Evolutionary conservation across 257 asterid species (phyloP).

Genomic region (Solanum chilense): DNA sequence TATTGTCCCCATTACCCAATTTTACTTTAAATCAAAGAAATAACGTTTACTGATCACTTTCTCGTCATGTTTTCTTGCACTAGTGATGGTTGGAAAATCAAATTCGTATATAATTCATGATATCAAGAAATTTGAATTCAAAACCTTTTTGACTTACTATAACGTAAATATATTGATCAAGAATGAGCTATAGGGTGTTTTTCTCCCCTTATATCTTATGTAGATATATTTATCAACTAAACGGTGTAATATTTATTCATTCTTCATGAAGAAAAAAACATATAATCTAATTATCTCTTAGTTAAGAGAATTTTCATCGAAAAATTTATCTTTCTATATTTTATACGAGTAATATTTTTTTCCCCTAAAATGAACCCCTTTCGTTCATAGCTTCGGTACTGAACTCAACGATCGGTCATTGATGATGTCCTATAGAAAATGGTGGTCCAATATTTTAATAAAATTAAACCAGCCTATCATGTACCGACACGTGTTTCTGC

Average conservation of each 20-base stretch:
- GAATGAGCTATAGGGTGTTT: no score
- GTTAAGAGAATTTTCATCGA: no score
- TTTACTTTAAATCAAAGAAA: neutral
- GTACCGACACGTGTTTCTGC: neutral
- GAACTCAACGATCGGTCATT: neutral
- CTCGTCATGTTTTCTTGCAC: no score
- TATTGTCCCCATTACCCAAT: neutral
- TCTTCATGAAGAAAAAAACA: neutral
- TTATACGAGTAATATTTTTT: neutral
- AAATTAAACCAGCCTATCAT: neutral
- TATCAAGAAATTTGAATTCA: no score
- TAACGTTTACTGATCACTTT: neutral
- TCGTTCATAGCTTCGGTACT: accelerated
- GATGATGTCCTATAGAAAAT: neutral
- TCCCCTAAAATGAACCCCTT: neutral
- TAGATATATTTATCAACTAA: no score
- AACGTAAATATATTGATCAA: no score
- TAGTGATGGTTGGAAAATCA: no score
- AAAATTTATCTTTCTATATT: no score
- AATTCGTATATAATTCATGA: no score
- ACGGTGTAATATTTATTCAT: neutral
- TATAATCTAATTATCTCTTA: neutral
- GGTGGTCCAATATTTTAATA: neutral
- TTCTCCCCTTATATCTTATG: neutral
- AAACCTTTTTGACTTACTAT: no score